Percentiles rank a stretch among this genome's conserved stretches.
These are phyloP conservation scores for Umbelopsis sp. DNA, from an alignment of 192 early-diverging fungal genomes.

Conservation along the genomic window DNA sequence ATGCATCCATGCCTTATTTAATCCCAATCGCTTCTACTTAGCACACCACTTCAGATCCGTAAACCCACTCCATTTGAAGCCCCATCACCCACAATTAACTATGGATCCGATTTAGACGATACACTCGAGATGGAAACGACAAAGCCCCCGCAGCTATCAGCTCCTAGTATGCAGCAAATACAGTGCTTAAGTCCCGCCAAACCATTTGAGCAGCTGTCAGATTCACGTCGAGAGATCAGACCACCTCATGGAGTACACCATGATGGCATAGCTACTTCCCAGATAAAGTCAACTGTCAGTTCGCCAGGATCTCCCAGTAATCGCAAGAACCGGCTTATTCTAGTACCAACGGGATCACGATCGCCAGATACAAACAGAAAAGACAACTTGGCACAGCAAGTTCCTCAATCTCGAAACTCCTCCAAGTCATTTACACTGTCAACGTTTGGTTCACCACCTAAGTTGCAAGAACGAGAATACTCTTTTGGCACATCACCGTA, in stretches of 20 bases:
- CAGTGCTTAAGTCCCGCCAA: neutral
- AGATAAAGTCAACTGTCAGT: no score
- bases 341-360: neutral
- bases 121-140: neutral
- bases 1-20: no score
- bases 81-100: neutral
- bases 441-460: neutral
- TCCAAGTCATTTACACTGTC: neutral
- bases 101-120: neutral
- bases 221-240: no score
- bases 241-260: no score
- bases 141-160: neutral
- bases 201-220: neutral
- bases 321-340: neutral
- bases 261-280: no score
- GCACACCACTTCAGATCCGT: neutral
- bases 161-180: neutral
- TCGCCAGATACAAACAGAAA: neutral
- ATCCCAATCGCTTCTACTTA: neutral
- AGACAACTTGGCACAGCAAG: neutral
- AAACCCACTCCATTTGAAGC: conserved; percentile 1
- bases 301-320: neutral
- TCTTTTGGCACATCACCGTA: neutral
- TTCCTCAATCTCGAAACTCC: no score
- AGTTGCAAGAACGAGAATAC: neutral